These are phyloP conservation scores for Penicillium coffeae DNA, from an alignment of 495 filamentous ascomycete genomes.

Conservation along the genomic window DNA sequence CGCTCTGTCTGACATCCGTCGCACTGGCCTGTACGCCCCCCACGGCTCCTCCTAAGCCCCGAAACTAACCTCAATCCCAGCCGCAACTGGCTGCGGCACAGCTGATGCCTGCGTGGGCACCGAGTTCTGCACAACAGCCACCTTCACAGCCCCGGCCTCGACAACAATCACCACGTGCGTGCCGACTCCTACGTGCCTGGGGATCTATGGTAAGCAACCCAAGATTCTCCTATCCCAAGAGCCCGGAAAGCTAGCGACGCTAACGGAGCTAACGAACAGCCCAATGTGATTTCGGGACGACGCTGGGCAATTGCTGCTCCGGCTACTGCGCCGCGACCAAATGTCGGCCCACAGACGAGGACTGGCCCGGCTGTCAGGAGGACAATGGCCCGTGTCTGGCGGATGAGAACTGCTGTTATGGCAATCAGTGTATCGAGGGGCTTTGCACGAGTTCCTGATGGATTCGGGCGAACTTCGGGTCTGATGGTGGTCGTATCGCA, in stretches of 20 bases:
- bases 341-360: constrained; percentile 25
- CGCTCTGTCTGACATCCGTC: neutral
- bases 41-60: neutral
- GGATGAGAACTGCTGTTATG: constrained; percentile 27
- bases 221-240: too few species aligned
- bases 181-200: constrained; percentile 29
- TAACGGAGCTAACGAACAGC: neutral
- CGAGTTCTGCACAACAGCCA: constrained; percentile 30
- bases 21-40: neutral
- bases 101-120: constrained; percentile 27
- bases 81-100: neutral
- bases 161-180: constrained; percentile 31
- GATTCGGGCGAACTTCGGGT: neutral
- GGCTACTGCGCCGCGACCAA: constrained; percentile 24
- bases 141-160: constrained; percentile 22
- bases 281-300: constrained; percentile 11
- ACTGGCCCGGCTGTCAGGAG: constrained; percentile 24
- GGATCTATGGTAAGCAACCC: constrained; percentile 31
- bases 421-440: constrained; percentile 22
- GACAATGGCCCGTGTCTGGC: constrained; percentile 19
- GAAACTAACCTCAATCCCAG: neutral
- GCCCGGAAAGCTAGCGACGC: too few species aligned
- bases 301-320: constrained; percentile 8
- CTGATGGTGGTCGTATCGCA: too few species aligned
- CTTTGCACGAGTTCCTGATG: constrained; percentile 2